phyloP scores from a whole-genome alignment of 2,329 filamentous ascomycete genomes.

The Rhynchosporium secalis region DNA sequence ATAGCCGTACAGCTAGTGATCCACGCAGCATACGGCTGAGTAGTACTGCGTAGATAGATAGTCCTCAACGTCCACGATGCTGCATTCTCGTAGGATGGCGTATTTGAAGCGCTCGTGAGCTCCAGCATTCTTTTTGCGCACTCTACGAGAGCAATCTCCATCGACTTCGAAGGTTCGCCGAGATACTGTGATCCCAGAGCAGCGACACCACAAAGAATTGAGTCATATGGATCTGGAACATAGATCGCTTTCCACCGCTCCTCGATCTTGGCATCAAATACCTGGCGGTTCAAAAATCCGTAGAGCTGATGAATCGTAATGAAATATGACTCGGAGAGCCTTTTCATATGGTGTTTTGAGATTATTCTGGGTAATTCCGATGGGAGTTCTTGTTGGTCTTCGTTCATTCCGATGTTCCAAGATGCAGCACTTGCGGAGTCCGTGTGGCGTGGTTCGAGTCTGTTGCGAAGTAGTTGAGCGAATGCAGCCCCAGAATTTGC shows the following conservation, averaged over 20 bases:
- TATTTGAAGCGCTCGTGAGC: constrained; percentile 14
- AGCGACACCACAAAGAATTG: constrained; percentile 13
- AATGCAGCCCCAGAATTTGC: constrained; percentile 7
- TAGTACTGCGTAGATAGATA: constrained; percentile 14
- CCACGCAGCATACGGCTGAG: constrained; percentile 15
- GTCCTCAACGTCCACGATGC: constrained; percentile 10
- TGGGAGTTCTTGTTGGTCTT: constrained; percentile 13
- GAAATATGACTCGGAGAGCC: constrained; percentile 10
- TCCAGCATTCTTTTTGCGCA: constrained; percentile 16
- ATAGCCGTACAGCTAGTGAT: constrained; percentile 15
- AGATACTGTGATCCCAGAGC: constrained; percentile 15
- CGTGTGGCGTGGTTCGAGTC: constrained; percentile 13
- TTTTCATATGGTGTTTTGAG: constrained; percentile 11
- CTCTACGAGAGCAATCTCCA: constrained; percentile 8
- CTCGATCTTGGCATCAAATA: constrained; percentile 13
- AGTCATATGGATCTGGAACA: constrained; percentile 13
- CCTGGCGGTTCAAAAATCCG: constrained; percentile 12
- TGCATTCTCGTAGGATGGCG: constrained; percentile 12
- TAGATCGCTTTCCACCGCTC: constrained; percentile 14
- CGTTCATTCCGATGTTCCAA: constrained; percentile 15
- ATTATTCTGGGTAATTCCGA: constrained; percentile 11
- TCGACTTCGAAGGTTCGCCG: constrained; percentile 6
- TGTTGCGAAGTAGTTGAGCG: constrained; percentile 10
- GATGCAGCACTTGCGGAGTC: not conserved
- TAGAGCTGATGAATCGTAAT: constrained; percentile 12